phyloP scores from a whole-genome alignment of 1,139 yeast genomes.

The Yamadazyma trypodendri region DNA sequence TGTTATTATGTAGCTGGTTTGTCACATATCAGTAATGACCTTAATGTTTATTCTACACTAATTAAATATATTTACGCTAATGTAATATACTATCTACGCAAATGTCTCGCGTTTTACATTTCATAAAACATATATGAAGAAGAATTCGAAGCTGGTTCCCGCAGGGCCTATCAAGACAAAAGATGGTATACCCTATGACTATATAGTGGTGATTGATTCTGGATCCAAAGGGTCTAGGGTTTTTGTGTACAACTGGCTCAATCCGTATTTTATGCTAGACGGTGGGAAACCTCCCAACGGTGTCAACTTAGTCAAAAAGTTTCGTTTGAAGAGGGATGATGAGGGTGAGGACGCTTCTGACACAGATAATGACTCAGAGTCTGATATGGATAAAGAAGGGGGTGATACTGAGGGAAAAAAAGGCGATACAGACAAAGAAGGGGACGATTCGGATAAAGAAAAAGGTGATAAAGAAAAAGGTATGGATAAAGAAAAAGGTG shows the following conservation, averaged over 20 bases:
- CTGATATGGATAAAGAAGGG: slow-evolving; percentile 13
- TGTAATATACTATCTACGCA: not conserved
- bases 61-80: too few species aligned
- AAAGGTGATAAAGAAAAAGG: slow-evolving; percentile 12
- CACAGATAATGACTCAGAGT: slow-evolving; percentile 15
- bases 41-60: not conserved
- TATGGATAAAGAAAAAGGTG: slow-evolving; percentile 17
- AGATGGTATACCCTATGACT: slow-evolving; percentile 56
- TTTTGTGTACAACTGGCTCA: slow-evolving; percentile 68
- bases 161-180: slow-evolving; percentile 32
- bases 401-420: slow-evolving; percentile 8
- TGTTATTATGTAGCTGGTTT: slow-evolving; percentile 16
- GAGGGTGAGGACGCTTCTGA: slow-evolving; percentile 13
- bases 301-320: slow-evolving; percentile 18
- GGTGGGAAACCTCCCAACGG: not conserved
- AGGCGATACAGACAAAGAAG: not conserved
- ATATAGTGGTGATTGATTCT: slow-evolving; percentile 74
- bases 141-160: not conserved
- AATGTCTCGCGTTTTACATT: not conserved
- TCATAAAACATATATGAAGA: not conserved
- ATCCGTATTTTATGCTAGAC: slow-evolving; percentile 25
- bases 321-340: slow-evolving; percentile 9
- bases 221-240: slow-evolving; percentile 84
- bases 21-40: not conserved
- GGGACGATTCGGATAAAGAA: too few species aligned